Conservation (phyloP, 1,284 basidiomycete species). For the Tylopilus sp. region DNA sequence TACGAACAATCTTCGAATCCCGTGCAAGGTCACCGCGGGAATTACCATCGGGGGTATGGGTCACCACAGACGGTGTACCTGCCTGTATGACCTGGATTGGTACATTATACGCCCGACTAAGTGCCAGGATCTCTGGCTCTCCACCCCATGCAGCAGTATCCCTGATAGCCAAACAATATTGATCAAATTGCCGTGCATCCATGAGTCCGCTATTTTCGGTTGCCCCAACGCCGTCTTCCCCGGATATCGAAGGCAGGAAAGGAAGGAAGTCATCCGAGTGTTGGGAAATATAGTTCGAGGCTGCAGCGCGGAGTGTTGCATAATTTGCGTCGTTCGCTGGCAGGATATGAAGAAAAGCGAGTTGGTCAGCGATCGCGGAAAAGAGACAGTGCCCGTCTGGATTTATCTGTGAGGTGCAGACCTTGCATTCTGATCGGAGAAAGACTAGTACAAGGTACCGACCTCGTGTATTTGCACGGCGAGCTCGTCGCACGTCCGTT, state of each 20-base stretch:
- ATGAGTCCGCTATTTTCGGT: conserved; percentile 67
- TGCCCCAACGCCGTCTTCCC: conserved; percentile 74
- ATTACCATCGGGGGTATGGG: conserved; percentile 58
- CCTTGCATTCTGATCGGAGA: conserved; percentile 3
- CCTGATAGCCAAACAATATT: conserved; percentile 80
- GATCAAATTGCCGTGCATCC: conserved; percentile 62
- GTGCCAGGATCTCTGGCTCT: conserved; percentile 93
- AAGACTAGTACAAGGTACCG: conserved; percentile 16
- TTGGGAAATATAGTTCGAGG: conserved; percentile 78
- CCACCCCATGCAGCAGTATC: conserved; percentile 94
- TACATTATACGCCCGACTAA: conserved; percentile 79
- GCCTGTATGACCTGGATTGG: conserved; percentile 93
- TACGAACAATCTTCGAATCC: conserved; percentile 55
- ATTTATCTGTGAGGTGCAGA: conserved; percentile 57
- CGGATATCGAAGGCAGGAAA: conserved; percentile 78
- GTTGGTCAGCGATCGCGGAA: conserved; percentile 89
- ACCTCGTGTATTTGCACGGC: conserved; percentile 73
- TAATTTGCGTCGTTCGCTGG: conserved; percentile 57
- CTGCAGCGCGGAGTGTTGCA: conserved; percentile 59
- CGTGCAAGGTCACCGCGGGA: conserved; percentile 34
- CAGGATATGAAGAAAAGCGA: conserved; percentile 60
- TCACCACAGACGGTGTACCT: conserved; percentile 77
- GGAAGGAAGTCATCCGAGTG: conserved; percentile 93
- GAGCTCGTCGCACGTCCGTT: conserved; percentile 62
- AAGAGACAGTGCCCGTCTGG: conserved; percentile 97